A percentile compares a stretch with the other conserved stretches of the same genome.
These are phyloP conservation scores for Cryphonectria japonica DNA, from an alignment of 2,329 filamentous ascomycete genomes.

Conservation along the genomic window DNA sequence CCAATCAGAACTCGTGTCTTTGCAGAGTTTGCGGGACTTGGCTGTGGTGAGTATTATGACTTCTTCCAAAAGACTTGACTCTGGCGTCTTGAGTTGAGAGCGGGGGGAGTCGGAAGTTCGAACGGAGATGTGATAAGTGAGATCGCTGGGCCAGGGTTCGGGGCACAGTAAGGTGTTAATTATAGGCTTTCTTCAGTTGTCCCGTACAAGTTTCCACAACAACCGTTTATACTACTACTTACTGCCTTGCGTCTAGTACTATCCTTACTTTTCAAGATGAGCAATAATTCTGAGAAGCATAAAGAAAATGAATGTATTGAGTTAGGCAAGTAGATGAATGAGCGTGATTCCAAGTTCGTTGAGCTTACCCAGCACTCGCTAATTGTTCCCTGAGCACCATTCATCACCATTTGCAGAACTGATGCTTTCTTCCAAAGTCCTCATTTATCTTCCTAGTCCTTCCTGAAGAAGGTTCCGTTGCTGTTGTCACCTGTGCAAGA, in stretches of 20 bases:
- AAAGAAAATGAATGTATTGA: constrained; percentile 3
- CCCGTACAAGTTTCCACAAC: not conserved
- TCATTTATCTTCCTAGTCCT: not conserved
- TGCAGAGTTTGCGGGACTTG: not conserved
- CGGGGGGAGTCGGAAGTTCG: not conserved
- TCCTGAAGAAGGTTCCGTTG: not conserved
- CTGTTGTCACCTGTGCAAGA: not conserved
- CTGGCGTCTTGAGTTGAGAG: not conserved
- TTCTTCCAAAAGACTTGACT: too few relatives aligned
- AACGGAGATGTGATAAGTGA: not conserved
- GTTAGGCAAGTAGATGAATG: not conserved
- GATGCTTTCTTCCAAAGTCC: not conserved
- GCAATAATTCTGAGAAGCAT: not conserved
- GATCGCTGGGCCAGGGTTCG: not conserved
- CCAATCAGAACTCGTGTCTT: not conserved
- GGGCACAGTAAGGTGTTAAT: not conserved
- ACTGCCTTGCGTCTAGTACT: not conserved
- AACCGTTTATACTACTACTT: not conserved
- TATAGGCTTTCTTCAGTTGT: not conserved
- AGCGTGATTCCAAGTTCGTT: not conserved
- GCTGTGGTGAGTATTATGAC: not conserved
- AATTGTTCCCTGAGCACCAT: not conserved
- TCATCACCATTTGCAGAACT: not conserved
- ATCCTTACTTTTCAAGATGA: too few relatives aligned
- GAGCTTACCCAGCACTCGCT: not conserved